Evolutionary conservation across 208 protist species (phyloP).

Genomic region (Tritrichomonas foetus): DNA sequence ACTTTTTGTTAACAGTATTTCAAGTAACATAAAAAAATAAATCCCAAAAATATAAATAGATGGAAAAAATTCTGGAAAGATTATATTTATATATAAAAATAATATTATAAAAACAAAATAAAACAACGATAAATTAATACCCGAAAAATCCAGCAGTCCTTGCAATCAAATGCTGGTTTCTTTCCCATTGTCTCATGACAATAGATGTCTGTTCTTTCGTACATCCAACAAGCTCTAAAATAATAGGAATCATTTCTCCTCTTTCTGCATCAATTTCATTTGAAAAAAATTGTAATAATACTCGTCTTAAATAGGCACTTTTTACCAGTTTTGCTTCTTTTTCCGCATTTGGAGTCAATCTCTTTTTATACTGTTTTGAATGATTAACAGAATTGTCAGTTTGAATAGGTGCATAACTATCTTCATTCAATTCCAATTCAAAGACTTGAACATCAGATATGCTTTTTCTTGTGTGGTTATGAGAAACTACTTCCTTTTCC

Average conservation of each 20-base stretch:
- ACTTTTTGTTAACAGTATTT: too few relatives aligned
- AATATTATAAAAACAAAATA: too few relatives aligned
- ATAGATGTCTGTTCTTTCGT: neutral
- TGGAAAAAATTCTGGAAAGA: too few relatives aligned
- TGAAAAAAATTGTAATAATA: neutral
- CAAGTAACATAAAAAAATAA: too few relatives aligned
- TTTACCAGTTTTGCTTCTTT: neutral
- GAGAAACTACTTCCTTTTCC: neutral
- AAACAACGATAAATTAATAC: neutral
- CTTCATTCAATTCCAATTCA: too few relatives aligned
- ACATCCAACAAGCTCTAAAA: conserved; percentile 19
- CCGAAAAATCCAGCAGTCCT: neutral
- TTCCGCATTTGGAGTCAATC: neutral
- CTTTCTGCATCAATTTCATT: neutral
- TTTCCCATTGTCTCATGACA: neutral
- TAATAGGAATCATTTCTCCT: neutral
- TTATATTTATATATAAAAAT: too few relatives aligned
- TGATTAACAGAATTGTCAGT: neutral
- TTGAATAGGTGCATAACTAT: too few relatives aligned
- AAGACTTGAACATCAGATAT: neutral
- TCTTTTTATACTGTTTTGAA: neutral
- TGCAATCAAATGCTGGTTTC: neutral
- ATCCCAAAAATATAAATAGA: too few relatives aligned
- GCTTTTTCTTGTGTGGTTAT: neutral
- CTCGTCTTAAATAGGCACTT: neutral